phyloP scores from a whole-genome alignment of 352 stramenopile genomes.

The Globisporangium megalacanthum region DNA sequence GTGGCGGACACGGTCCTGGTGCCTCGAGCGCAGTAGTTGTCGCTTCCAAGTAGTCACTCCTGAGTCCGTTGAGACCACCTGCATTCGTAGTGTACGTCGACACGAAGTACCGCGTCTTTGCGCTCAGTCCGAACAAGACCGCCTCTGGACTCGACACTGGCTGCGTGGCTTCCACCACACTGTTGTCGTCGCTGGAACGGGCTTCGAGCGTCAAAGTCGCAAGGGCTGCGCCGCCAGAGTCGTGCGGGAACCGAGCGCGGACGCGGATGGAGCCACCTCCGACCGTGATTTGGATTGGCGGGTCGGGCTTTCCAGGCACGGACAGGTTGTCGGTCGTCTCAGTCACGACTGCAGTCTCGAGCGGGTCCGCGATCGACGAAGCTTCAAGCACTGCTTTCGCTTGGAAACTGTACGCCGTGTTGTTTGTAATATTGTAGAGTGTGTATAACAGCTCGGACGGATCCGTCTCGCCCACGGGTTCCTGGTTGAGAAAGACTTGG shows the following conservation, averaged over 20 bases:
- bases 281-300: neutral
- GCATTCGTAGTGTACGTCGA: constrained; percentile 4
- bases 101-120: constrained; percentile 6
- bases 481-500: constrained; percentile 4
- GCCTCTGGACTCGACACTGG: neutral
- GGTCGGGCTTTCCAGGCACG: neutral
- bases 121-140: constrained; percentile 7
- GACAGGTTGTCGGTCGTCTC: constrained; percentile 5
- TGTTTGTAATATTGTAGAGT: constrained; percentile 6
- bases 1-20: constrained; percentile 6
- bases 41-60: neutral
- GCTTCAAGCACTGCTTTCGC: neutral
- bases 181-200: constrained; percentile 7
- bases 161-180: neutral
- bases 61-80: neutral
- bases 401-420: constrained; percentile 11
- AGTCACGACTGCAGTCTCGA: constrained; percentile 5
- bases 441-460: constrained; percentile 1
- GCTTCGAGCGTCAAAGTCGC: neutral
- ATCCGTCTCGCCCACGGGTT: constrained; percentile 2
- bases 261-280: constrained; percentile 3
- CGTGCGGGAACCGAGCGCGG: neutral
- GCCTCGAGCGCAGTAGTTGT: constrained; percentile 3
- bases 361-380: neutral
- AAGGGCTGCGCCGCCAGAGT: constrained; percentile 3